phyloP scores from a whole-genome alignment of 2,329 filamentous ascomycete species.

The Cephalotrichum gorgonifer region DNA sequence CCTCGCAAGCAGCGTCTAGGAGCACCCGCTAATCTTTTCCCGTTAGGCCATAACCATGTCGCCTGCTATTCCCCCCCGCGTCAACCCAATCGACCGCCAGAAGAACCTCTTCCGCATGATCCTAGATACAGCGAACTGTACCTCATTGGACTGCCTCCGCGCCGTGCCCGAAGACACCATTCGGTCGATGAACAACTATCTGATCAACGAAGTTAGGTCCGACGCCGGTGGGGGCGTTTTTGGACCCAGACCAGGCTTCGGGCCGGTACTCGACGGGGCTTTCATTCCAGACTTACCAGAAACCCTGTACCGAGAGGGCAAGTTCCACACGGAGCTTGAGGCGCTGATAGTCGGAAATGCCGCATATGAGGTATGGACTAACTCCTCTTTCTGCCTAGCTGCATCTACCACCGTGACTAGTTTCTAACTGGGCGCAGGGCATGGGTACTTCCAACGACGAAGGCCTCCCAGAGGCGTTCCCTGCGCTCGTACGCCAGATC shows the following conservation, averaged over 20 bases:
- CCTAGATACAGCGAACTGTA: conserved; percentile 7
- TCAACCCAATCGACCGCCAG: conserved; percentile 7
- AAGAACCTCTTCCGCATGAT: conserved; percentile 7
- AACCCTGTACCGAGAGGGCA: conserved; percentile 5
- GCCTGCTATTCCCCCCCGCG: conserved; percentile 6
- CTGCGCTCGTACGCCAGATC: conserved; percentile 8
- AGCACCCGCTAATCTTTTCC: neutral
- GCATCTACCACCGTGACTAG: neutral
- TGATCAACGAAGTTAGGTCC: conserved; percentile 9
- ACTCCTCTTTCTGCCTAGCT: neutral
- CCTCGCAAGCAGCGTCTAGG: neutral
- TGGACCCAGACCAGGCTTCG: conserved; percentile 11
- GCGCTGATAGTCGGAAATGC: conserved; percentile 9
- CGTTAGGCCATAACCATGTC: conserved; percentile 7
- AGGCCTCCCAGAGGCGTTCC: conserved; percentile 8
- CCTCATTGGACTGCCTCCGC: conserved; percentile 6
- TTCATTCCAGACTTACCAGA: conserved; percentile 9
- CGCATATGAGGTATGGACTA: conserved; percentile 5
- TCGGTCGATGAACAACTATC: conserved; percentile 6
- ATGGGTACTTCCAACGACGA: conserved; percentile 8
- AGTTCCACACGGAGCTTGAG: conserved; percentile 5
- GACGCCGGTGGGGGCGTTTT: conserved; percentile 12
- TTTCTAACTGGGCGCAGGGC: neutral
- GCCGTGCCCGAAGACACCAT: conserved; percentile 6
- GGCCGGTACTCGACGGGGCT: conserved; percentile 9